These are phyloP conservation scores for Yarrowia keelungensis DNA, from an alignment of 805 yeast genomes.

Conservation along the genomic window DNA sequence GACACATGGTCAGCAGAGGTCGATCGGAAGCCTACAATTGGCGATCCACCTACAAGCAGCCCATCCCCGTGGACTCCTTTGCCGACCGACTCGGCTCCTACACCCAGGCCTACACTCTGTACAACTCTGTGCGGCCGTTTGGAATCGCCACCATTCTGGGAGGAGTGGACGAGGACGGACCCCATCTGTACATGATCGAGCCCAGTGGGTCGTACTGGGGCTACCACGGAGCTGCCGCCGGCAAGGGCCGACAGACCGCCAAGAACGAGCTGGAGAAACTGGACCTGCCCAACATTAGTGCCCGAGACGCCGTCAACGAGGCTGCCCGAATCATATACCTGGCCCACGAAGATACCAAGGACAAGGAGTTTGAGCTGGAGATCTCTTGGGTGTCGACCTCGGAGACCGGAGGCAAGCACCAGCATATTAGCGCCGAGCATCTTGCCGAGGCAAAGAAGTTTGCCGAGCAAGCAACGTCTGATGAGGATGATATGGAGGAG, in stretches of 20 bases:
- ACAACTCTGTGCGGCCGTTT: constrained; percentile 96
- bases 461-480: constrained; percentile 84
- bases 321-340: constrained; percentile 92
- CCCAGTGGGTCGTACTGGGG: constrained; percentile 99
- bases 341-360: constrained; percentile 98
- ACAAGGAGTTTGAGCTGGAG: constrained; percentile 95
- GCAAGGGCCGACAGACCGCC: constrained; percentile 98
- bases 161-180: constrained; percentile 88
- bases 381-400: constrained; percentile 82
- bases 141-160: constrained; percentile 93
- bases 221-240: constrained; percentile 95
- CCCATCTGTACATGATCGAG: constrained; percentile 94
- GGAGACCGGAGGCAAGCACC: constrained; percentile 82
- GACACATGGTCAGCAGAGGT: constrained; percentile 89
- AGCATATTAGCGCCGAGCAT: constrained; percentile 78
- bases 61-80: constrained; percentile 80
- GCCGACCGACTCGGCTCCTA: constrained; percentile 88
- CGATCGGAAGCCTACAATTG: constrained; percentile 88
- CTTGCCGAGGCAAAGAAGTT: constrained; percentile 81
- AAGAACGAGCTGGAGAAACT: constrained; percentile 94
- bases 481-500: constrained; percentile 70
- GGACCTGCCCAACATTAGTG: constrained; percentile 70
- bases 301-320: constrained; percentile 84
- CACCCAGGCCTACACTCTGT: constrained; percentile 94
- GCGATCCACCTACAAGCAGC: constrained; percentile 75